Evolutionary conservation across 2,329 filamentous ascomycete species (phyloP), one percentile per base, ranked within the genome.

Genomic region (Apiospora pterosperma): DNA sequence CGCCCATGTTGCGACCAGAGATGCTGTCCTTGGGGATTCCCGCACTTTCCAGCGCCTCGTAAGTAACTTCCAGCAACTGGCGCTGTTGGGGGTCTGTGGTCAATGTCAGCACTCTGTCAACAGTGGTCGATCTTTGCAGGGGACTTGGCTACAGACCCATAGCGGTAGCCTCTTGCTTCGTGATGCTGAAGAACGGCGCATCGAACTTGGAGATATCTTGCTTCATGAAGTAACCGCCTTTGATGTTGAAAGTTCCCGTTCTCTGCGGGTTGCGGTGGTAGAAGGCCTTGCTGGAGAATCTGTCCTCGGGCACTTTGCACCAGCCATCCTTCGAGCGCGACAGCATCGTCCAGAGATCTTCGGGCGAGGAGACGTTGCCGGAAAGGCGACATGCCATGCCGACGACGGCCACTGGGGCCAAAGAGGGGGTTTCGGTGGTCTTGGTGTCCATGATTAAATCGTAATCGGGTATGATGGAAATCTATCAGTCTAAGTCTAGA

Each of bases 311-410:
- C 59, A 76, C 76, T 12, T 74, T 69, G 12, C 76, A 76, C 70
- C 76, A 77, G 7, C 76, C 76, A 63, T 73, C 77, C 59, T 76
- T 72, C 61, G 76, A 75, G 55, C 76, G 70, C n/a, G 75, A 75
- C 63, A 72, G 74, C 16, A 79, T 65, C 67, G 78, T 75, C 77
- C 77, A 79, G 52, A 79, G 76, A 64, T 78, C 75, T 19, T 76
- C 74, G 6, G 76, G 71, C 34, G 71, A 76, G 4, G 73, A 70
- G 1, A 77, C 74, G 63, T 75, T 74, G 19, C 76, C 76, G 14
- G 77, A 75, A 4, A 78, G 68, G 39, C 77, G 73, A 62, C 76
- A 78, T 11, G 75, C 72, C 73, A 78, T 77, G 48, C 75, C 75
- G 21, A 78, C 72, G 60, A 75, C 75, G 23, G 76, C 76, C 61